Base-by-base conservation (phyloP, 805 yeast genomes). In the Hyphopichia homilentoma region DNA sequence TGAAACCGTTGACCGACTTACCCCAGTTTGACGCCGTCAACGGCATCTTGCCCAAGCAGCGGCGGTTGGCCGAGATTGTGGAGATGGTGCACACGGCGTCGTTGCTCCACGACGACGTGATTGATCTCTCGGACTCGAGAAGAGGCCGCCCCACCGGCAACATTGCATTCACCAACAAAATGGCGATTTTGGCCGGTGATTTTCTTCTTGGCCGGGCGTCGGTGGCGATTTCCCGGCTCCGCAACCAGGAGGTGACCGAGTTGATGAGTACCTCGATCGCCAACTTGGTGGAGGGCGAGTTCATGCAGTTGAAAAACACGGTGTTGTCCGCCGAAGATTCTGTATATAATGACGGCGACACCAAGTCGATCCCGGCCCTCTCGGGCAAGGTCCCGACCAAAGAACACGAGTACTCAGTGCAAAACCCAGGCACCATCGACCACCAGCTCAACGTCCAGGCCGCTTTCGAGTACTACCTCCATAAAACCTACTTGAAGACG, bases 41-140 rank as follows among this genome's bases (percentile, higher is more conserved):
- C 46, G 96, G 96, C 2, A 86, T 93, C 30, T 66, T 90, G 37
- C 97, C 98, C 28, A 88, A 93, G 46, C 98, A 93, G 62, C 73
- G 97, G 44, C 73, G 98, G 37, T 70, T 93, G 34, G 97, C 98
- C 1, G 98, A 93, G 62, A 90, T 93, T 48, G 96, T 90, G 7
- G 98, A 93, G 61, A 85, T 93, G 95, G 93, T 93, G 44, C 98
- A 93, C 58, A 93, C 97, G 1, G 97, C 98, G 3, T 84, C 95
- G 8, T 65, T 93, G 43, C 71, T 93, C 34, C 98, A 93, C 57
- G 98, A 93, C 61, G 98, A 93, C 57, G 98, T 93, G 39, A 90
- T 93, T 48, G 98, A 93, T 61, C 71, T 80, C 28, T 78, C 89
- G 0, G 97, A 85, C 50, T 75, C 90, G 21, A 73, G 98, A 54